Conservation (phyloP, 345 rosid species). For the Boechera retrofracta region DNA sequence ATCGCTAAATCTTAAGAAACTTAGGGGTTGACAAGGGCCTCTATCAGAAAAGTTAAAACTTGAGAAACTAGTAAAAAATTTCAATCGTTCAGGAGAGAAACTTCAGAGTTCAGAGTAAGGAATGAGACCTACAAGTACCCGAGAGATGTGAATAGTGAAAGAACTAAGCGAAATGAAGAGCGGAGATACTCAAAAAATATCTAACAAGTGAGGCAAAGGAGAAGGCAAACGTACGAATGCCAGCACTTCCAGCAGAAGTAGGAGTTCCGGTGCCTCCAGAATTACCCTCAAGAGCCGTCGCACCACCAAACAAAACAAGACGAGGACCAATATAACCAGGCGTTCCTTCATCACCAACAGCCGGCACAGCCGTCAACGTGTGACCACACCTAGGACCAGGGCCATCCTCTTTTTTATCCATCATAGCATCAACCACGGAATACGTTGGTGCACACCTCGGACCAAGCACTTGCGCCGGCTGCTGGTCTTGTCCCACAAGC, state of each 20-base stretch:
- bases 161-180: not conserved
- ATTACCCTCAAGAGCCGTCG: conserved; percentile 92
- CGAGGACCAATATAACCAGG: conserved; percentile 84
- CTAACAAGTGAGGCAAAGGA: not conserved
- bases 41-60: conserved; percentile 1
- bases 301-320: conserved; percentile 91
- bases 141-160: not conserved
- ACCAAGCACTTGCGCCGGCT: conserved; percentile 55
- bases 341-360: conserved; percentile 90
- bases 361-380: conserved; percentile 82
- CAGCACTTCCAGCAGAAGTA: conserved; percentile 87
- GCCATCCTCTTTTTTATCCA: conserved; percentile 87
- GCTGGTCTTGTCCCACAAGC: conserved; percentile 45
- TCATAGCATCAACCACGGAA: conserved; percentile 68
- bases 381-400: conserved; percentile 96
- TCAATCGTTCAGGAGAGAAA: not conserved
- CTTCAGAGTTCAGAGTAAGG: conserved; percentile 12
- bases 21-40: not conserved
- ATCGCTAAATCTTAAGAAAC: conserved; percentile 4
- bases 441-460: conserved; percentile 91
- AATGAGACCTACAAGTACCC: not conserved
- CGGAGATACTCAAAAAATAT: not conserved
- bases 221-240: conserved; percentile 66
- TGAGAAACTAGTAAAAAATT: not conserved
- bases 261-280: conserved; percentile 83